phyloP scores from a whole-genome alignment of 306 rosid species.

The Sphenostylis stenocarpa region DNA sequence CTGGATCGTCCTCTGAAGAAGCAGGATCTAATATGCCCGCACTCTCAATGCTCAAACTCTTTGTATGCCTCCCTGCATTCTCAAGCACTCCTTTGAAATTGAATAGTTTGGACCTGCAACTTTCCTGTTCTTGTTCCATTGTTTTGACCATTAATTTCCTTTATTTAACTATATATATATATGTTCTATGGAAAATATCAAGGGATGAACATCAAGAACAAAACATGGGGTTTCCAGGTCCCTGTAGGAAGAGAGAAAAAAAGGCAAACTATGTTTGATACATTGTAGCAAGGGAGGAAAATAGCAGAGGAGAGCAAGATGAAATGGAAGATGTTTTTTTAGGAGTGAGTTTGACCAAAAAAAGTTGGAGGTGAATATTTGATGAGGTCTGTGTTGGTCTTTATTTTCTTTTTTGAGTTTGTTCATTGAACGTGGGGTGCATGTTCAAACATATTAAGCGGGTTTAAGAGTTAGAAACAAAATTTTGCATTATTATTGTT shows the following conservation, averaged over 20 bases:
- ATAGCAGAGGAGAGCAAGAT: conserved; percentile 25
- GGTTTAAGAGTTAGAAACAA: conserved; percentile 36
- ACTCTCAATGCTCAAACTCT: conserved; percentile 70
- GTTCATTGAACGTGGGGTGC: conserved; percentile 77
- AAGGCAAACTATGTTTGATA: neutral
- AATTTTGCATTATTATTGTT: neutral
- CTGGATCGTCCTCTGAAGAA: conserved; percentile 39
- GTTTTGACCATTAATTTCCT: conserved; percentile 44
- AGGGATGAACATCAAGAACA: conserved; percentile 42
- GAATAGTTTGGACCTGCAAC: conserved; percentile 46
- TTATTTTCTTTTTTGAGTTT: conserved; percentile 40
- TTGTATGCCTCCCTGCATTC: conserved; percentile 52
- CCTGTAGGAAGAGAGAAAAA: conserved; percentile 12
- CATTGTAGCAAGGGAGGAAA: conserved; percentile 28
- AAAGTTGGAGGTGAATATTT: conserved; percentile 48
- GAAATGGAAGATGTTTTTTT: conserved; percentile 24
- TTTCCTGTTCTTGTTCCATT: conserved; percentile 51
- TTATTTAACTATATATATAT: neutral
- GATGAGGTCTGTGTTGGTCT: conserved; percentile 30
- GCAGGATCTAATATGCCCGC: conserved; percentile 32
- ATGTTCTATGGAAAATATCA: conserved; percentile 28
- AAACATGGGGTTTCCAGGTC: conserved; percentile 39
- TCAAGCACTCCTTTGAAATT: conserved; percentile 52
- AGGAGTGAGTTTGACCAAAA: conserved; percentile 40
- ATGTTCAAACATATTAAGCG: conserved; percentile 45